Evolutionary conservation across 2,329 filamentous ascomycete species (phyloP), one percentile per base, ranked within the genome.

Genomic region (Onygenales sp.): DNA sequence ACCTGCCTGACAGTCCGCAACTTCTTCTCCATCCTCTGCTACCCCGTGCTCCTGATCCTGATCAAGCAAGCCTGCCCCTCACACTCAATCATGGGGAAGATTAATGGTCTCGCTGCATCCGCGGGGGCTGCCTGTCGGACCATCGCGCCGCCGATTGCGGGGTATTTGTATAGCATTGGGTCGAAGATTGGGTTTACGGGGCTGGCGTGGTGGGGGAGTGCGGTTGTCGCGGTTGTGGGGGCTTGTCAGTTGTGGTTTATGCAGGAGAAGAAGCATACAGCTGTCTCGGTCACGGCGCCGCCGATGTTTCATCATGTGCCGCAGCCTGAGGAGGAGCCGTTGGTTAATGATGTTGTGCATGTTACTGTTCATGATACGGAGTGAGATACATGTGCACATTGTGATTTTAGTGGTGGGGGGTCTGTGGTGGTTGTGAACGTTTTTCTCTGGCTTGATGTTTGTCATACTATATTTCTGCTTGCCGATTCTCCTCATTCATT

Each of bases 111-210:
- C 7, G 84, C 85, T 47, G 86, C 86, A 56, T 85, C 82, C 2
- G 84, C 81, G 1, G 85, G 84, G n/a, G 86, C 85, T 17, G 79
- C 82, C 4, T 84, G 83, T 55, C 77, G 85, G n/a, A 87, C 83
- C 0, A 64, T 88, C 41, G 83, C 84, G 1, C 85, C 84, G 21
- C 85, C 85, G 0, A 68, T 88, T 32, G 82, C 83, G 2, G 85
- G 85, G 2, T 75, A 83, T 35, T 73, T 89, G 4, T 89, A 88
- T 60, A 80, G 81, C 13, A 63, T 80, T 2, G 83, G 83, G 4
- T 78, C 76, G 35, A 69, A 77, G 27, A 70, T 81, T 31, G 72
- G 76, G 8, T 81, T 80, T 55, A 83, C 80, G 2, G 79, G 79
- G n/a, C 65, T 85, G 43, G 78, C 82, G 2, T 84, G 81, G 80